These are phyloP conservation scores for Pleoardoris graminearum DNA, from an alignment of 2,329 filamentous ascomycete genomes.

Conservation along the genomic window DNA sequence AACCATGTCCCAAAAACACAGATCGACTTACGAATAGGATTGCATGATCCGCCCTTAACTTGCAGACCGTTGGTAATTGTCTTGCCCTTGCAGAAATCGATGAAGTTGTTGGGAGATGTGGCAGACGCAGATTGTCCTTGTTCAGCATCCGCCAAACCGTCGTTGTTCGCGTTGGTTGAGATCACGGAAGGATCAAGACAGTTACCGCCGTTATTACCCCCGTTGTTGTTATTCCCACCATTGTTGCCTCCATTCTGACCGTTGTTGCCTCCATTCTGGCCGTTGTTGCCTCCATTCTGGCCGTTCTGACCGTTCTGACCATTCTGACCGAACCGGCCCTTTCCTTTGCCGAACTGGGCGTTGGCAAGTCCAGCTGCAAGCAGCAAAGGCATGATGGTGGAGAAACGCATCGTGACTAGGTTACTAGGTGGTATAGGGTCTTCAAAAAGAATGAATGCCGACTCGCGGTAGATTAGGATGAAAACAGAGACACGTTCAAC, in stretches of 20 bases:
- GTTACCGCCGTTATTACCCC: slow-evolving; percentile 23
- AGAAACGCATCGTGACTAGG: slow-evolving; percentile 40
- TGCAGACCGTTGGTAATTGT: slow-evolving; percentile 60
- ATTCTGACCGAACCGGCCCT: too few species aligned
- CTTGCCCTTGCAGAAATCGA: slow-evolving; percentile 62
- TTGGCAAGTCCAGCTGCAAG: slow-evolving; percentile 41
- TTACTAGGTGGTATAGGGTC: slow-evolving; percentile 20
- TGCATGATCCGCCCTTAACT: slow-evolving; percentile 57
- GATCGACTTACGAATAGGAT: slow-evolving; percentile 52
- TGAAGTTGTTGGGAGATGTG: slow-evolving; percentile 57
- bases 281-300: slow-evolving; percentile 20
- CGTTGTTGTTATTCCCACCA: slow-evolving; percentile 22
- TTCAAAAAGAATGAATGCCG: slow-evolving; percentile 44
- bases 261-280: slow-evolving; percentile 20
- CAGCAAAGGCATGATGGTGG: slow-evolving; percentile 38
- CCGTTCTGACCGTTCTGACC: slow-evolving; percentile 19
- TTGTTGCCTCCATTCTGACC: slow-evolving; percentile 19
- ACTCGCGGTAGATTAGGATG: slow-evolving; percentile 43
- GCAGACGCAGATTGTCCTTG: slow-evolving; percentile 50
- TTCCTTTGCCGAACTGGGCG: slow-evolving; percentile 34
- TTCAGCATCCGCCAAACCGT: slow-evolving; percentile 47
- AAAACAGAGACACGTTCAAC: slow-evolving; percentile 49
- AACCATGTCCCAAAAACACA: not conserved
- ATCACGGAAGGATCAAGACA: slow-evolving; percentile 46
- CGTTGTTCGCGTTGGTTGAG: slow-evolving; percentile 48